Base-by-base conservation (phyloP, 768 basidiomycete genomes). In the Lentinus brumalis region DNA sequence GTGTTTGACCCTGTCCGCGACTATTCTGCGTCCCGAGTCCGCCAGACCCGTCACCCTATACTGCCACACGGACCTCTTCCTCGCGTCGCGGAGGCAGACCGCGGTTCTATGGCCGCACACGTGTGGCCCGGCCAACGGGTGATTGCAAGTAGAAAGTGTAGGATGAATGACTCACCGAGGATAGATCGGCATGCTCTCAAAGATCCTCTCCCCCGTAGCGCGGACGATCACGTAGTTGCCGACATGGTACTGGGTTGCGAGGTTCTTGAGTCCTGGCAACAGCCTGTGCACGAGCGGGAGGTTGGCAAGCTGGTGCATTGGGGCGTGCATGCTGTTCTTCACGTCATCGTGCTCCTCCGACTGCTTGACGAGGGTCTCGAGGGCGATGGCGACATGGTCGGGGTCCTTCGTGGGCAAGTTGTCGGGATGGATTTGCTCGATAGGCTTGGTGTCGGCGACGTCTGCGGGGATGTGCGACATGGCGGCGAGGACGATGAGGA, bases 181-280 rank as follows among this genome's bases (percentile, higher is more conserved):
- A 14, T 66, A 62, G 3, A 59, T 56, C 2, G 58, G 57, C 60
- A 67, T 62, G 32, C 61, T 62, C 44, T 65, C 58, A 41, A 66
- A 53, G 53, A 57, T 59, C 39, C 52, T 54, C 57, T 59, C 60
- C 1, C 60, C 59, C 0, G 49, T 57, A 0, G 56, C 46, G 6
- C 86, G 76, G 32, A 83, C 71, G 21, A 78, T 68, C 30, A 86
- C 84, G 67, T 75, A 88, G 67, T 88, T 88, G 3, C 86, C 86
- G 53, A 82, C 73, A 57, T 88, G 86, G 62, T 82, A 81, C 31
- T 77, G 72, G 5, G 70, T 66, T 3, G 84, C 85, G 26, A 86
- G 72, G 56, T 77, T 77, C 71, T 87, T 79, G 44, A 87, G 75
- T 18, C 84, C 82, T 1, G 86, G 86, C 8, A 87, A 76, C 32